Evolutionary conservation across 805 yeast genomes (phyloP), one percentile per base, ranked within the genome.

Genomic region (Komagataella populi): DNA sequence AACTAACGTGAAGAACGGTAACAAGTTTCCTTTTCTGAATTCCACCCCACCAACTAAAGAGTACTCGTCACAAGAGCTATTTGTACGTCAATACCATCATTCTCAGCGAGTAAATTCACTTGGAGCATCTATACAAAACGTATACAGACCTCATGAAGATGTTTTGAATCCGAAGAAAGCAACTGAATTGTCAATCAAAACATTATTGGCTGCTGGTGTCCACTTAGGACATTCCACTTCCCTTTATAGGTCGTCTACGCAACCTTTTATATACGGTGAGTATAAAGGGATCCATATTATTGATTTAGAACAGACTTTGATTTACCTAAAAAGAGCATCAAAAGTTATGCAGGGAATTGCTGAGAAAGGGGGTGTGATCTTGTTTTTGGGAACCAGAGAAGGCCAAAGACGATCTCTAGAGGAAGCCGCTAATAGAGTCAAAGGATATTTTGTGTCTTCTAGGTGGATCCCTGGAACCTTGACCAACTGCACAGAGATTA

Each of bases 401-500:
- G 90, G 88, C 51, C 93, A 87, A 60, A 78, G 78, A 55, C 74
- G 84, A 51, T 76, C 88, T 1, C 78, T 93, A 48, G 83, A 81
- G 60, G 79, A 76, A 54, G 96, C 96, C 8, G 95, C 98, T 1
- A 69, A 72, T 48, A 77, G 95, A 57, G 71, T 82, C 51, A 74
- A 79, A 53, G 96, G 95, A 14, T 88, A 80, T 67, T 89, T 84
- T 62, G 90, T 93, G 18, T 73, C 84, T 20, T 76, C 80, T 48
- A 80, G 89, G 62, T 93, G 99, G 99, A 78, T 87, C 54, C 96
- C 97, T 2, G 99, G 99, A 57, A 85, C 95, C 22, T 74, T 93
- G 57, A 88, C 98, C 47, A 93, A 93, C 68, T 80, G 87, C 51
- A 72, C 81, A 30, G 85, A 60, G 23, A 24, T 49, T 47, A 62